Base-by-base conservation (phyloP, 345 rosid genomes). In the Citrus inodora region DNA sequence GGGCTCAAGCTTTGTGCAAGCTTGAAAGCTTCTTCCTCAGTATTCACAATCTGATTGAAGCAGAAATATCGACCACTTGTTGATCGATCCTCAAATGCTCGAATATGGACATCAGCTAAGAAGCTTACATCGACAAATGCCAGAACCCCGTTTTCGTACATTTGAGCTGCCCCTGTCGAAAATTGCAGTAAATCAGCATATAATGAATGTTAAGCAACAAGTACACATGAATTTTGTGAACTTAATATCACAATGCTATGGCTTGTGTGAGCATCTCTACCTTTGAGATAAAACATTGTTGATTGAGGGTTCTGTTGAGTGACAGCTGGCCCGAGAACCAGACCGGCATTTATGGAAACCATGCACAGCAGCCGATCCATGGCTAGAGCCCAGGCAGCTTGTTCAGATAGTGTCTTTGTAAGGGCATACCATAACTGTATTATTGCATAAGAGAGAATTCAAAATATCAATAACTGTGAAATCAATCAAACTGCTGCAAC, bases 301-400 rank as follows among this genome's bases (percentile, higher is more conserved):
- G 94, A 80, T n/a, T 78, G 76, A 58, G 94, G 88, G 76, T 91
- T 94, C 65, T 87, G 89, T 63, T 88, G 91, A 38, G 94, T 70
- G 58, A 94, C 89, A 4, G 70, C 81, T 9, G 98, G 97, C 40
- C 97, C 98, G 13, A 90, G 70, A 33, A 90, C 90, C 40, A 94
- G 85, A 6, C 98, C 97, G 0, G 89, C 90, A 70, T 93, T 94
- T 62, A 94, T 83, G 37, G 95, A 92, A 38, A 94, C 94, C 98
- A 92, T 91, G 83, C 89, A 87, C 5, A 94, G 86, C 86, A 80
- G 83, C 2, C 98, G 86, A 67, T 93, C 98, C 97, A 89, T 93
- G 35, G 97, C 96, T 66, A 94, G 75, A n/a, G 94, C 98, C 97
- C 98, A 94, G 2, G 97, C 97, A 9, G 97, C 93, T 78, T 91